phyloP scores from a whole-genome alignment of 108 stramenopile genomes.

The Mayamaea pseudoterrestris region DNA sequence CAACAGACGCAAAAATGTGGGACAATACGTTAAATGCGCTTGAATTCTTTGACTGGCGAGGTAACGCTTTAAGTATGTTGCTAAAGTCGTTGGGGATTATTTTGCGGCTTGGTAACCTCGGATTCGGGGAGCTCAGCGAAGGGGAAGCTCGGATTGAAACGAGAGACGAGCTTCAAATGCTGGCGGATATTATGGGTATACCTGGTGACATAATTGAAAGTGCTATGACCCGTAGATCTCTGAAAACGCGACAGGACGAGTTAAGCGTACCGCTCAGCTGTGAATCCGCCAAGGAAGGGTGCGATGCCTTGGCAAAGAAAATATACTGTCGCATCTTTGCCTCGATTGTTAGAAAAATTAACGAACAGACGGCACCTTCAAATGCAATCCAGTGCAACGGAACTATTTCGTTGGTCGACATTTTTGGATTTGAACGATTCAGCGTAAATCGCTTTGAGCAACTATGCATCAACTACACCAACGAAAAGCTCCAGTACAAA shows the following conservation, averaged over 20 bases:
- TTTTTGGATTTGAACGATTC: slow-evolving; percentile 97
- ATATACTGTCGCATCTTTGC: slow-evolving; percentile 73
- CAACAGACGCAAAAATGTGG: slow-evolving; percentile 37
- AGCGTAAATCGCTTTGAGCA: slow-evolving; percentile 89
- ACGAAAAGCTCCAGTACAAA: slow-evolving; percentile 92
- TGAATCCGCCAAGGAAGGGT: slow-evolving; percentile 37
- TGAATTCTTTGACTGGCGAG: slow-evolving; percentile 28
- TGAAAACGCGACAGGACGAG: slow-evolving; percentile 21
- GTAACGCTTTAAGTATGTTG: slow-evolving; percentile 20
- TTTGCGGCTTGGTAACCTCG: slow-evolving; percentile 62
- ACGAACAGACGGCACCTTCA: slow-evolving; percentile 12
- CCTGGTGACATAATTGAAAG: slow-evolving; percentile 28
- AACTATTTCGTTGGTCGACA: slow-evolving; percentile 85
- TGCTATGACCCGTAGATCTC: slow-evolving; percentile 44
- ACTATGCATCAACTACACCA: slow-evolving; percentile 92
- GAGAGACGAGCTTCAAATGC: slow-evolving; percentile 23
- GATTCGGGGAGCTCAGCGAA: slow-evolving; percentile 24
- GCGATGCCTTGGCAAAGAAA: slow-evolving; percentile 78
- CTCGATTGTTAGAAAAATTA: slow-evolving; percentile 36
- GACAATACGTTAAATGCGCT: slow-evolving; percentile 45
- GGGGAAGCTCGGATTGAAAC: slow-evolving; percentile 15
- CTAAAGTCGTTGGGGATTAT: slow-evolving; percentile 47
- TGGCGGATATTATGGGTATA: slow-evolving; percentile 47
- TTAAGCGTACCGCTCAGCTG: slow-evolving; percentile 3
- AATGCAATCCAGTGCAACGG: slow-evolving; percentile 23